Conservation (phyloP, 2,329 filamentous ascomycete species). For the Colletotrichum noveboracense region DNA sequence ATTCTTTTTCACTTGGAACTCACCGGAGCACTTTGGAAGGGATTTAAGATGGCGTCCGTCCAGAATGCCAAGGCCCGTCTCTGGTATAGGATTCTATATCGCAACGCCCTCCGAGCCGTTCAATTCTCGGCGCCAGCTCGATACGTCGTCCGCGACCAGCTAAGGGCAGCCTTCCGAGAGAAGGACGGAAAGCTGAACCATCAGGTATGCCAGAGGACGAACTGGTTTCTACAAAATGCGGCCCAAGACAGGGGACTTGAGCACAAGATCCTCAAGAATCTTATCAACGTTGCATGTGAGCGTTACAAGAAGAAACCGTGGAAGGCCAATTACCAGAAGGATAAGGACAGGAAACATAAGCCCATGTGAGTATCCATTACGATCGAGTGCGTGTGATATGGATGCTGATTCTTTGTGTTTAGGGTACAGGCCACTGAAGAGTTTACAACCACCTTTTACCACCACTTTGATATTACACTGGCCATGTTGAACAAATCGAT, state of each 20-base stretch:
- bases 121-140: conserved; percentile 74
- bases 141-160: conserved; percentile 62
- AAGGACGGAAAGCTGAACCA: conserved; percentile 49
- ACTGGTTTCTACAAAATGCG: conserved; percentile 74
- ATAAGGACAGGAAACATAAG: neutral
- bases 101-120: conserved; percentile 70
- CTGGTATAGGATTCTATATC: conserved; percentile 75
- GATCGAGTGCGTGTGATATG: neutral
- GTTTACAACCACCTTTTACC: conserved; percentile 44
- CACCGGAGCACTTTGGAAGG: conserved; percentile 30
- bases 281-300: conserved; percentile 52
- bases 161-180: conserved; percentile 66
- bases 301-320: conserved; percentile 34
- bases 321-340: conserved; percentile 22
- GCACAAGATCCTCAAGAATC: conserved; percentile 73
- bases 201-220: conserved; percentile 64
- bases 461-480: conserved; percentile 72
- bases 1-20: neutral
- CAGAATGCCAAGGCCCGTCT: conserved; percentile 52
- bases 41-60: conserved; percentile 9
- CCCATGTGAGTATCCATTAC: conserved; percentile 21
- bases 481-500: conserved; percentile 77
- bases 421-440: conserved; percentile 7
- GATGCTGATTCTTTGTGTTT: neutral
- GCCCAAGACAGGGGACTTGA: conserved; percentile 69